phyloP scores from a whole-genome alignment of 2,329 filamentous ascomycete species.

The Diaporthe destruens region DNA sequence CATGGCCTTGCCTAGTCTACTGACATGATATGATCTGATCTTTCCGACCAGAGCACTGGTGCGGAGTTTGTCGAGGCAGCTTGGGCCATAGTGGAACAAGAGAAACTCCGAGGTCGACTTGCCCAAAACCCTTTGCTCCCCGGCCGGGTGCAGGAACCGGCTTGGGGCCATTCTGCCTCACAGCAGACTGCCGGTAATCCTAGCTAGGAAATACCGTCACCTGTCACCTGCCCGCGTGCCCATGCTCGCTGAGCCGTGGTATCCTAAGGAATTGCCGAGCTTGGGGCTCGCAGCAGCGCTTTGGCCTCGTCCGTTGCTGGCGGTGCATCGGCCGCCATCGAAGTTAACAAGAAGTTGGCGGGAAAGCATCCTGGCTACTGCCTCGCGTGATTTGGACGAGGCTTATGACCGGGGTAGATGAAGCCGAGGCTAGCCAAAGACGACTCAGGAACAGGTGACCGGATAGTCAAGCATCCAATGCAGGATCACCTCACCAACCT shows the following conservation, averaged over 20 bases:
- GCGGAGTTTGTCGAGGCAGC: neutral
- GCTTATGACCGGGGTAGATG: conserved; percentile 9
- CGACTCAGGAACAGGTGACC: conserved; percentile 19
- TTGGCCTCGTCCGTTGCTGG: conserved; percentile 20
- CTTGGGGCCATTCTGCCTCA: neutral
- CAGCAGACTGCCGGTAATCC: neutral
- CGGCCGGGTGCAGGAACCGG: neutral
- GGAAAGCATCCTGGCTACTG: conserved; percentile 15
- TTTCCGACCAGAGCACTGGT: conserved; percentile 21
- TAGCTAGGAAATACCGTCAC: neutral
- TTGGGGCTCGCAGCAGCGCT: conserved; percentile 13
- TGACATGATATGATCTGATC: conserved; percentile 29
- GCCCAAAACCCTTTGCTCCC: neutral
- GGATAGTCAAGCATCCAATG: conserved; percentile 2
- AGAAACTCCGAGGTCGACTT: conserved; percentile 31
- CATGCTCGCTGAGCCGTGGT: neutral
- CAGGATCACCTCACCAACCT: neutral
- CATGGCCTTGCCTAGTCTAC: conserved; percentile 11
- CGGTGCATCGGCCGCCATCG: conserved; percentile 11
- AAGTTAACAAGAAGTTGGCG: conserved; percentile 19
- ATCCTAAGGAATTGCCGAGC: conserved; percentile 6
- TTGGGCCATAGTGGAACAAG: conserved; percentile 14
- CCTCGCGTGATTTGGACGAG: neutral
- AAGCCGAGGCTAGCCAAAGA: neutral
- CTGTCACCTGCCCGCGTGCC: conserved; percentile 10